These are phyloP conservation scores for Middelhovenomyces tepae DNA, from an alignment of 805 yeast species.

Conservation along the genomic window DNA sequence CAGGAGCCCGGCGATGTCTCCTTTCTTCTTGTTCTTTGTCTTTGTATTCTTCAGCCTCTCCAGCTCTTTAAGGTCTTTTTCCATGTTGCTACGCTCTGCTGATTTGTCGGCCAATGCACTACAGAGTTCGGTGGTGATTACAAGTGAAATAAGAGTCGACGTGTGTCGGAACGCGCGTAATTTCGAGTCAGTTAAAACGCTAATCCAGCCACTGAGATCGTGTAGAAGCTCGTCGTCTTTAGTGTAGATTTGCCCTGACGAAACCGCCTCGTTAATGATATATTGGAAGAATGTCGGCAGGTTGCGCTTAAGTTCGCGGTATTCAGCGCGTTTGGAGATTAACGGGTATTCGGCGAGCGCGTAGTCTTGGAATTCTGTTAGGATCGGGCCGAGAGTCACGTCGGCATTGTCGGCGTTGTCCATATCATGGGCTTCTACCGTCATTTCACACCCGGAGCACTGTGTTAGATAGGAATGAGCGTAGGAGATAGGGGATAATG, in stretches of 20 bases:
- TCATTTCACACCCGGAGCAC: constrained; percentile 61
- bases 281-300: constrained; percentile 44
- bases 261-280: constrained; percentile 7
- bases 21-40: constrained; percentile 7
- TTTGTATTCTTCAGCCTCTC: constrained; percentile 4
- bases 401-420: constrained; percentile 57
- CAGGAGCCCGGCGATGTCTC: too few species aligned
- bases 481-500: too few species aligned
- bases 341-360: constrained; percentile 64
- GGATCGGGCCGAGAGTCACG: constrained; percentile 67
- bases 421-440: constrained; percentile 69
- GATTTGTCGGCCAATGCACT: constrained; percentile 23
- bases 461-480: too few species aligned
- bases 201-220: constrained; percentile 47
- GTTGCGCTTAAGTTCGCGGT: constrained; percentile 44
- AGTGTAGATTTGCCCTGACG: not conserved
- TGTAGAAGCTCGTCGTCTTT: constrained; percentile 12
- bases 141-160: constrained; percentile 50
- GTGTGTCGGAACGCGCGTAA: constrained; percentile 64
- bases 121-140: constrained; percentile 55
- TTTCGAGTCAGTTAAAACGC: constrained; percentile 59
- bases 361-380: constrained; percentile 49
- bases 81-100: constrained; percentile 4
- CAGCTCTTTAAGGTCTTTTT: constrained; percentile 4
- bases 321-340: constrained; percentile 39